phyloP scores from a whole-genome alignment of 768 basidiomycete species.

The Suillus subaureus region DNA sequence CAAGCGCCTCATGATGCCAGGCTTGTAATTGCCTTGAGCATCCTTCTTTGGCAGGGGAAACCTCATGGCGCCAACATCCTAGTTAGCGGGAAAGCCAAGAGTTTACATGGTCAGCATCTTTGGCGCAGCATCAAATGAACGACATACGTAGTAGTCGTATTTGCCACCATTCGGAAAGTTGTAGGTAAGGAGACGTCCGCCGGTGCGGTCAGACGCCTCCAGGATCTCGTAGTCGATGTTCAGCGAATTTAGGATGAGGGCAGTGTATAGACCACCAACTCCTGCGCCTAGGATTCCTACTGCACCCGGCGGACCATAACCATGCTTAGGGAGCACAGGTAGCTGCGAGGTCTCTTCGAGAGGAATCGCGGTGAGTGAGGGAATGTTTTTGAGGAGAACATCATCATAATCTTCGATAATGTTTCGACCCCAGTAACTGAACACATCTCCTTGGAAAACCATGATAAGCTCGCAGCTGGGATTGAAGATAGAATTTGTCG shows the following conservation, averaged over 20 bases:
- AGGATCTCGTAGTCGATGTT: conserved; percentile 46
- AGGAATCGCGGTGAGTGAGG: neutral
- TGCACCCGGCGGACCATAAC: conserved; percentile 6
- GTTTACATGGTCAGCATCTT: neutral
- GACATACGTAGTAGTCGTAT: conserved; percentile 40
- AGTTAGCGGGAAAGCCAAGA: neutral
- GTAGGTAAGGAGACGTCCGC: conserved; percentile 48
- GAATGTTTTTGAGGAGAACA: conserved; percentile 9
- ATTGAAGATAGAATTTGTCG: neutral
- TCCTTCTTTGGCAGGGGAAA: conserved; percentile 29
- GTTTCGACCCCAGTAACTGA: conserved; percentile 13
- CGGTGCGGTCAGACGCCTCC: conserved; percentile 42
- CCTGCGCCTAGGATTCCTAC: conserved; percentile 25
- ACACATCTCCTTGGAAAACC: conserved; percentile 19
- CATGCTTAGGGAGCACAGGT: neutral
- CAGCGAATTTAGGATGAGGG: conserved; percentile 46
- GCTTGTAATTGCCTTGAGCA: conserved; percentile 7
- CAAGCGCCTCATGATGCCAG: conserved; percentile 27
- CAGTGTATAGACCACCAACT: conserved; percentile 41
- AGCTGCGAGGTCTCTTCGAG: neutral
- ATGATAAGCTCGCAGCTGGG: neutral
- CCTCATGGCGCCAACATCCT: conserved; percentile 46
- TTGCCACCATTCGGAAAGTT: conserved; percentile 32
- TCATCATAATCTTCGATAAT: conserved; percentile 14
- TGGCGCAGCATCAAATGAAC: neutral